Evolutionary conservation across 1,139 yeast species (phyloP).

Genomic region (Blastobotrys proliferans): DNA sequence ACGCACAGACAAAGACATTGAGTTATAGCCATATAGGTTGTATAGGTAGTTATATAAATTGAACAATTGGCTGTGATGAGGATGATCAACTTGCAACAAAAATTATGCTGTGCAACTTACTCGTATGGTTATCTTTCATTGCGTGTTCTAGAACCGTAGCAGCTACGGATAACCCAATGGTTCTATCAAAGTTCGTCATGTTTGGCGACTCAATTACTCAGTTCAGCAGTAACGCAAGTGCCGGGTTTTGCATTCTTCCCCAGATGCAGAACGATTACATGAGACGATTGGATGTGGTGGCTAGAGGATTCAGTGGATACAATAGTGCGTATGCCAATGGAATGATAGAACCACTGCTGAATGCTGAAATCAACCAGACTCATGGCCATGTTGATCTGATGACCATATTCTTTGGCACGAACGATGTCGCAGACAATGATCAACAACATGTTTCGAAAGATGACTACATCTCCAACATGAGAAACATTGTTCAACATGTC

Average conservation of each 20-base stretch:
- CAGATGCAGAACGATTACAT: conserved; percentile 43
- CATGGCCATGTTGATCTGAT: too few relatives aligned
- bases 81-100: too few relatives aligned
- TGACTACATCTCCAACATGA: conserved; percentile 47
- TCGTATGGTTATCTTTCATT: too few relatives aligned
- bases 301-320: conserved; percentile 60
- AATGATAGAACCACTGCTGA: conserved; percentile 19
- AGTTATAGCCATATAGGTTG: too few relatives aligned
- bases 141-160: too few relatives aligned
- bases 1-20: too few relatives aligned
- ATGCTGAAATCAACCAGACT: conserved; percentile 11
- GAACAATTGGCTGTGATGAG: too few relatives aligned
- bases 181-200: conserved; percentile 41
- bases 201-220: conserved; percentile 65
- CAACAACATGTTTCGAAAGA: conserved; percentile 56
- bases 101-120: too few relatives aligned
- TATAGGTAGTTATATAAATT: too few relatives aligned
- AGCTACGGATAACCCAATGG: conserved; percentile 3
- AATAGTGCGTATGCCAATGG: conserved; percentile 41
- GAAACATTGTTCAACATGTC: conserved; percentile 40
- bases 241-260: conserved; percentile 45
- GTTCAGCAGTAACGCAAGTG: conserved; percentile 34
- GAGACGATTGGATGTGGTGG: conserved; percentile 50
- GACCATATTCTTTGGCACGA: conserved; percentile 66
- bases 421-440: conserved; percentile 51